Percentiles rank a stretch among this genome's conserved stretches.
These are phyloP conservation scores for Colletotrichum coccodes DNA, from an alignment of 2,329 filamentous ascomycete genomes.

Conservation along the genomic window DNA sequence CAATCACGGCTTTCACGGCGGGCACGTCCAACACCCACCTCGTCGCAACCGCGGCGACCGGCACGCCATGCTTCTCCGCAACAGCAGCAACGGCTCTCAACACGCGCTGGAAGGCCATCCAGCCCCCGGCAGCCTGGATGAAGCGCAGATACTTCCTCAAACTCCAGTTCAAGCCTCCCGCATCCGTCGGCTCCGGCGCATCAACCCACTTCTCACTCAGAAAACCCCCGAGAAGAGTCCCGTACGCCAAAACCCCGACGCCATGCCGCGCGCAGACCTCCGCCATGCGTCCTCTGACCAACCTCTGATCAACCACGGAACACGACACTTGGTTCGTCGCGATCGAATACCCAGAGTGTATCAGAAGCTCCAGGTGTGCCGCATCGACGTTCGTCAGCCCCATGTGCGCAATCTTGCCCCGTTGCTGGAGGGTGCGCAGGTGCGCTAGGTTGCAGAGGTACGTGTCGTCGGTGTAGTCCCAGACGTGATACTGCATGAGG, in stretches of 20 bases:
- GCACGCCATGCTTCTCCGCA: slow-evolving; percentile 51
- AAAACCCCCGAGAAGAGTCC: slow-evolving; percentile 34
- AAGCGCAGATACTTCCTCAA: slow-evolving; percentile 47
- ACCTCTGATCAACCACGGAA: slow-evolving; percentile 12
- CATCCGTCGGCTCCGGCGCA: slow-evolving; percentile 25
- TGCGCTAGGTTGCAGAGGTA: slow-evolving; percentile 24
- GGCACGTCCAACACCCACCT: slow-evolving; percentile 60
- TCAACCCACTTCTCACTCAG: slow-evolving; percentile 37
- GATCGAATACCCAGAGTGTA: slow-evolving; percentile 8
- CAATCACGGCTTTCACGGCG: slow-evolving; percentile 59
- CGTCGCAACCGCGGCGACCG: slow-evolving; percentile 58
- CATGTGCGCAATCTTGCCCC: slow-evolving; percentile 4
- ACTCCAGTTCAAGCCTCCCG: slow-evolving; percentile 34
- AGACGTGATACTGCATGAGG: slow-evolving; percentile 23
- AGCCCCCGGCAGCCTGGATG: slow-evolving; percentile 49
- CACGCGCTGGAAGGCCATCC: slow-evolving; percentile 56
- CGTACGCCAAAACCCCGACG: slow-evolving; percentile 14
- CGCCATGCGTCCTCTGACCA: background rate
- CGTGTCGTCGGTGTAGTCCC: slow-evolving; percentile 23
- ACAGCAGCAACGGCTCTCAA: slow-evolving; percentile 48
- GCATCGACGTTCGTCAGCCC: slow-evolving; percentile 26
- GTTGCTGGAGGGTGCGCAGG: background rate
- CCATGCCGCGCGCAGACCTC: background rate
- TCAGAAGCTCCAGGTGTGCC: slow-evolving; percentile 17
- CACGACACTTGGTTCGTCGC: slow-evolving; percentile 27